Conservation (phyloP, 2,329 filamentous ascomycete species). For the Neofusicoccum sp. region DNA sequence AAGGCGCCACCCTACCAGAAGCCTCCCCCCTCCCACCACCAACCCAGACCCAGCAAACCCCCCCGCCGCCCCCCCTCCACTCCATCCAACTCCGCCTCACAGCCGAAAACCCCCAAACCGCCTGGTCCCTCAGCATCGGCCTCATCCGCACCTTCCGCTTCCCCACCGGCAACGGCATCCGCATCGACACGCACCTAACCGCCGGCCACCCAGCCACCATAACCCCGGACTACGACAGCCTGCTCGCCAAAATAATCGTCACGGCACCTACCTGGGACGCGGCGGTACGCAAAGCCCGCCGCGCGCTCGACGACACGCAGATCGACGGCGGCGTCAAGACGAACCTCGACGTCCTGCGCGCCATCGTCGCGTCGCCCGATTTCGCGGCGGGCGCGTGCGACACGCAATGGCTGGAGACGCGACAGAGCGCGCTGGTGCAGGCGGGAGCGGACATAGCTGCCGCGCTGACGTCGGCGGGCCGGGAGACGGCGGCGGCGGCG, state of each 20-base stretch:
- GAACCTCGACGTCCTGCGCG: conserved; percentile 58
- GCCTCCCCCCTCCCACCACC: conserved; percentile 3
- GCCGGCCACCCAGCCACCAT: conserved; percentile 48
- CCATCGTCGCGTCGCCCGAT: conserved; percentile 54
- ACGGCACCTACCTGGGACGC: conserved; percentile 57
- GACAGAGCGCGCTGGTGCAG: conserved; percentile 47
- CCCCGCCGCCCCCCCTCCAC: conserved; percentile 39
- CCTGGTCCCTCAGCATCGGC: conserved; percentile 59
- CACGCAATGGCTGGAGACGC: conserved; percentile 61
- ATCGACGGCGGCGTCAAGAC: conserved; percentile 60
- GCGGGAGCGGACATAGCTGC: conserved; percentile 31
- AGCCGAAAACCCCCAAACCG: conserved; percentile 58
- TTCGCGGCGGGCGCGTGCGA: conserved; percentile 55
- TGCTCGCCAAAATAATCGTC: conserved; percentile 63
- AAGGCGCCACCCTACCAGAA: conserved; percentile 46
- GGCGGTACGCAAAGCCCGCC: conserved; percentile 55
- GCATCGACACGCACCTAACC: conserved; percentile 60
- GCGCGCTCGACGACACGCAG: conserved; percentile 58
- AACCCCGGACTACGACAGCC: conserved; percentile 60
- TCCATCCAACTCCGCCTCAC: conserved; percentile 62
- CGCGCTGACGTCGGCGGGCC: conserved; percentile 21
- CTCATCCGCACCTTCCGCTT: conserved; percentile 59
- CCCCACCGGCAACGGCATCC: conserved; percentile 58
- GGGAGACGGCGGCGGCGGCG: not conserved
- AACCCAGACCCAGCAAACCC: conserved; percentile 39